These are phyloP conservation scores for Naganishia friedmannii DNA, from an alignment of 768 basidiomycete species.

Conservation along the genomic window DNA sequence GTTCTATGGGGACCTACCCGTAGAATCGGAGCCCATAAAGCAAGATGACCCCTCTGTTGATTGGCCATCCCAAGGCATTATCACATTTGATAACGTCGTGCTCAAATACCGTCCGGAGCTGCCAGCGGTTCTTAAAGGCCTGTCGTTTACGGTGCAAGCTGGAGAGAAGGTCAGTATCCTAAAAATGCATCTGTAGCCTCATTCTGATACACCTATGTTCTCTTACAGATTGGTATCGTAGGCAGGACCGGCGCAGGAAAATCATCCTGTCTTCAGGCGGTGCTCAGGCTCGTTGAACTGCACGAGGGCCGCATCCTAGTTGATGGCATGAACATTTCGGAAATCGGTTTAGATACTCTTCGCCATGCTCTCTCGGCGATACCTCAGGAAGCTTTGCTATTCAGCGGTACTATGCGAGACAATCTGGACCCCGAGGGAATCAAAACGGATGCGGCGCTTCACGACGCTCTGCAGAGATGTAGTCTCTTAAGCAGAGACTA, in stretches of 20 bases:
- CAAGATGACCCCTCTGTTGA: conserved; percentile 56
- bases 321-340: conserved; percentile 49
- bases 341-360: conserved; percentile 61
- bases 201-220: neutral
- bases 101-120: conserved; percentile 71
- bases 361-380: conserved; percentile 63
- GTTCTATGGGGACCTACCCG: conserved; percentile 69
- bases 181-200: neutral
- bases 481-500: conserved; percentile 53
- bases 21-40: conserved; percentile 64
- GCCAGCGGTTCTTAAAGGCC: conserved; percentile 72
- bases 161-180: conserved; percentile 66
- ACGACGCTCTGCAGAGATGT: conserved; percentile 63
- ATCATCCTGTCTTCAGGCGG: conserved; percentile 54
- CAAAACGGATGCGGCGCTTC: conserved; percentile 63
- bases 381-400: conserved; percentile 64
- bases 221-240: conserved; percentile 60
- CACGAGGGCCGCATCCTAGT: conserved; percentile 58
- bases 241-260: conserved; percentile 64
- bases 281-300: conserved; percentile 62
- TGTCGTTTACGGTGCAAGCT: conserved; percentile 67
- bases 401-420: conserved; percentile 53
- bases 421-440: conserved; percentile 60
- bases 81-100: conserved; percentile 67
- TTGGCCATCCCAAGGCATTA: conserved; percentile 73